Percentiles rank a stretch among this genome's conserved stretches.
phyloP scores from a whole-genome alignment of 1,284 basidiomycete genomes.

The Gastroboletus turbinatus region DNA sequence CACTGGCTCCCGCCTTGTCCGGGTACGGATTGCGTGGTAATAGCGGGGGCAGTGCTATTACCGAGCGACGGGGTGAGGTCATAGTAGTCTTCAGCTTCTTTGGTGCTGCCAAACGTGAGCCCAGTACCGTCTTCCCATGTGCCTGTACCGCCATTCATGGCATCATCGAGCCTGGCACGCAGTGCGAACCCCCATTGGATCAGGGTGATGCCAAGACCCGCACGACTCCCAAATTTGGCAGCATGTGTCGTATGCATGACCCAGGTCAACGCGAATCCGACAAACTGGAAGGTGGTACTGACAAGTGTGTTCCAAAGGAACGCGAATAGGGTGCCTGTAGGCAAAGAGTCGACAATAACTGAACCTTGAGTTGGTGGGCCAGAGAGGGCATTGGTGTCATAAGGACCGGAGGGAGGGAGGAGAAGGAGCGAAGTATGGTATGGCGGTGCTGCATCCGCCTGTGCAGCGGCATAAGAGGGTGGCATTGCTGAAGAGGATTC shows the following conservation, averaged over 20 bases:
- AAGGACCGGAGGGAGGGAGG: constrained; percentile 57
- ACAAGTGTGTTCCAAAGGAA: constrained; percentile 94
- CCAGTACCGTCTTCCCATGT: constrained; percentile 25
- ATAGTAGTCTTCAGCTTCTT: constrained; percentile 51
- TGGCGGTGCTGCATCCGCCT: constrained; percentile 92
- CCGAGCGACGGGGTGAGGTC: constrained; percentile 21
- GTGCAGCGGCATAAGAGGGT: constrained; percentile 87
- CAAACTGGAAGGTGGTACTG: constrained; percentile 95
- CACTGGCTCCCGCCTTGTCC: constrained; percentile 16
- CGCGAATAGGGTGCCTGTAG: constrained; percentile 80
- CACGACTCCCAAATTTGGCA: constrained; percentile 90
- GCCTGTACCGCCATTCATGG: constrained; percentile 29
- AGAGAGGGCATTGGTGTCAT: constrained; percentile 38
- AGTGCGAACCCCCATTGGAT: constrained; percentile 95
- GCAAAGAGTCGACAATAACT: constrained; percentile 73
- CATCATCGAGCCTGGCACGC: constrained; percentile 44
- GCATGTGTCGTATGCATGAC: constrained; percentile 95
- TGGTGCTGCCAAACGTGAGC: constrained; percentile 42
- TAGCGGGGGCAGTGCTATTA: constrained; percentile 14
- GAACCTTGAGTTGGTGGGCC: constrained; percentile 49
- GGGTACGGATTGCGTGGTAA: constrained; percentile 10
- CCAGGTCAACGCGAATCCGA: constrained; percentile 94
- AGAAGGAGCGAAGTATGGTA: constrained; percentile 99
- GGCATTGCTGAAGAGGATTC: constrained; percentile 80
- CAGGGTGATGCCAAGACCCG: constrained; percentile 92